Base-by-base conservation (phyloP, 2,329 filamentous ascomycete species). In the Aspergillus ruber region DNA sequence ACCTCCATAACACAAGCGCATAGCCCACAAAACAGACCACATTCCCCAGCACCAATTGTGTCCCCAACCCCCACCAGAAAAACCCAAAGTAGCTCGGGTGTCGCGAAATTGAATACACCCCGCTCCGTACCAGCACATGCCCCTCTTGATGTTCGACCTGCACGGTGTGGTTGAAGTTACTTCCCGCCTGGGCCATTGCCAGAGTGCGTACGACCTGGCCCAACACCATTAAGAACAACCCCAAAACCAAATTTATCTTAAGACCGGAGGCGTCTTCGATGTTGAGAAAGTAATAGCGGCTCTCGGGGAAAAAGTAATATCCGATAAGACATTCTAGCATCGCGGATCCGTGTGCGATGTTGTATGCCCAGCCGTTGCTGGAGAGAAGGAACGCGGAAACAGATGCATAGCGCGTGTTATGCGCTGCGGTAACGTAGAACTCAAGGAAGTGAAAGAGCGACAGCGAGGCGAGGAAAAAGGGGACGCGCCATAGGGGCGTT, bases 11-110 rank as follows among this genome's bases (percentile, higher is more conserved):
- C 13, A 94, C 85, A 6, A 78, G 66, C 0, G 81, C 70, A 72
- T 95, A 97, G 2, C 71, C 86, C 6, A 84, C 56, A 48, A 94
- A 82, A 65, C 89, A 95, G 2, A 95, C 55, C 7, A 79, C 70
- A 69, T 98, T 98, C 15, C 91, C 91, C 54, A 96, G 76, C 46
- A 95, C 82, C 39, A 97, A 63, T 74, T 98, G 93, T 10, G 90
- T 95, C 4, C 93, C 93, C n/a, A 97, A 63, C 0, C 88, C 89
- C 91, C 91, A 98, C 83, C 90, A 97, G 70, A 95, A 98, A 74
- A 96, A 98, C 3, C 91, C 93, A 73, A 97, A 96, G 70, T 98
- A 98, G 50, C 86, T 86, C 10, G 93, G 93, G 68, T 98, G 93
- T 20, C 93, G 76, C 45, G 94, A 73, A 40, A 79, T 67, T 6